A percentile compares a stretch with the other conserved stretches of the same genome.
Conservation (phyloP, 257 asterid species). For the Nicotiana otophora region DNA sequence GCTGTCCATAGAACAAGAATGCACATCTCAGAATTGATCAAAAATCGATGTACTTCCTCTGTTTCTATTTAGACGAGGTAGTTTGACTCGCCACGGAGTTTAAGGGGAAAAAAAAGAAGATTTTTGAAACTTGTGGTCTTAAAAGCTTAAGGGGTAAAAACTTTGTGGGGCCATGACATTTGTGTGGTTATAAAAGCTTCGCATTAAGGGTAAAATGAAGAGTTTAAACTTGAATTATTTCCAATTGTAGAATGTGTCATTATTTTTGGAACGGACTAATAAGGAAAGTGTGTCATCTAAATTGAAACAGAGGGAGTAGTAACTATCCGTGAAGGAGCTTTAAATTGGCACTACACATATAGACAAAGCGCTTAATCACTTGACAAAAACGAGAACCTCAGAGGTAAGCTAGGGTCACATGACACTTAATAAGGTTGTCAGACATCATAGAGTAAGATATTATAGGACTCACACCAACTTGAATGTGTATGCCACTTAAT, state of each 20-base stretch:
- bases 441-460: background rate
- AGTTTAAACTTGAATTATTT: too few species aligned
- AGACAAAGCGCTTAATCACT: background rate
- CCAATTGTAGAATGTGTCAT: too few species aligned
- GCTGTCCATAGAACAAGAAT: constrained; percentile 45
- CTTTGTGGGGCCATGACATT: too few species aligned
- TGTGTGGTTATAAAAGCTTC: too few species aligned
- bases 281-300: too few species aligned
- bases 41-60: background rate
- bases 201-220: too few species aligned
- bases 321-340: background rate
- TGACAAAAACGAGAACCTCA: background rate
- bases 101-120: too few species aligned
- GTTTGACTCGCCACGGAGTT: too few species aligned
- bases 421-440: background rate
- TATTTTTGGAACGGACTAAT: too few species aligned
- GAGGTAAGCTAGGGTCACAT: background rate
- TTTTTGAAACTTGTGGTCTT: too few species aligned
- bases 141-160: too few species aligned
- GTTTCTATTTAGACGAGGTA: too few species aligned
- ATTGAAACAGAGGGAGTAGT: background rate
- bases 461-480: background rate
- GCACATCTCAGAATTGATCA: background rate
- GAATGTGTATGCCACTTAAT: background rate
- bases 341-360: background rate